Base-by-base conservation (phyloP, 1,139 yeast genomes). In the Diutina siamensis region DNA sequence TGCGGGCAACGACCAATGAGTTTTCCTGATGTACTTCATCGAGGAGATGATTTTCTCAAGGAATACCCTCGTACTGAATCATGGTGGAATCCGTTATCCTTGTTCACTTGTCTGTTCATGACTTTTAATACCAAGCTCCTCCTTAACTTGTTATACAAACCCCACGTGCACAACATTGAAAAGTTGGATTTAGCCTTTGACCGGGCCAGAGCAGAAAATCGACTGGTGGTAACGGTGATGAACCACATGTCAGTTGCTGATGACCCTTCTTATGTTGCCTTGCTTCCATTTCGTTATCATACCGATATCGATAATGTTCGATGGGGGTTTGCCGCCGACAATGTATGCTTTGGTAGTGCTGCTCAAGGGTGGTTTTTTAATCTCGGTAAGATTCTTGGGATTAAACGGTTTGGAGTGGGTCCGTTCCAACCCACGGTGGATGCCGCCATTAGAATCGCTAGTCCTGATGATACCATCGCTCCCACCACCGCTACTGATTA, bases 281-380 rank as follows among this genome's bases (percentile, higher is more conserved):
- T 85, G 42, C 68, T 89, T 49, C 97, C 97, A 0, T 72, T 80
- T 76, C 69, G 78, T 44, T 78, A 76, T 53, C 83, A 78, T 52
- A 62, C 67, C 19, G 76, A 80, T 49, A 65, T 85, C 15, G 83
- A 80, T 51, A 74, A 78, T 48, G 76, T 88, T 47, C 69, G 98
- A 55, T 92, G 97, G 97, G 89, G 96, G 4, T 70, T 92, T 51
- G 98, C 95, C 0, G 97, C 98, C 8, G 80, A 83, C 48, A 89
- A 92, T 58, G 78, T 92, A 34, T 89, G 97, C 58, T 92, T 92
- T 60, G 76, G 80, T 25, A 78, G 70, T 52, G 62, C 62, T 40
- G 55, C 70, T 4, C 59, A 74, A 9, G 63, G 79, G 8, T 70
- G 72, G 58, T 89, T 87, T 57, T 92, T 92, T 66, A 80, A 88